Base-by-base conservation (phyloP, 2,329 filamentous ascomycete genomes). In the Dactylellina haptotyla region DNA sequence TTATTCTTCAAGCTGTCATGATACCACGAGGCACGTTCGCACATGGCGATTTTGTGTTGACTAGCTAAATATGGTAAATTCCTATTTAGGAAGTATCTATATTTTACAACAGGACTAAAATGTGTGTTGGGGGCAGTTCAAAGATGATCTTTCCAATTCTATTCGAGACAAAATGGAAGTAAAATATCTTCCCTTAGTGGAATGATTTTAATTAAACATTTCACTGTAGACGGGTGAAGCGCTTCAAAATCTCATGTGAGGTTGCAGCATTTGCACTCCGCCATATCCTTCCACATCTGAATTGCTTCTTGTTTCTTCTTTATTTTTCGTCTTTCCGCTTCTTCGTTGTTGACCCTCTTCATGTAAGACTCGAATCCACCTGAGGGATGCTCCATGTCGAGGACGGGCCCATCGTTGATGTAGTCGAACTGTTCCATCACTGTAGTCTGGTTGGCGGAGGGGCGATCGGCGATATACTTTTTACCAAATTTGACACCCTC, bases 401-500 rank as follows among this genome's bases (percentile, higher is more conserved):
- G 30, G 4, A 14, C 30, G 10, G 41, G 62, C 3, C 34, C 37
- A 6, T 25, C 16, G 3, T 50, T 43, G 4, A 20, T 54, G 6
- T 65, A 57, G 30, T 73, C 61, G 41, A 66, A 62, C 23, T 73
- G 16, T 12, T 65, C 61, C 9, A 45, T 73, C 10, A 66, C 39
- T 23, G 45, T 48, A 1, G 6, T 18, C 14, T 53, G 26, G 4
- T 46, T 32, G 9, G 54, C 37, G 10, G 34, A 16, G 14, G 32
- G 30, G 2, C 69, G 56, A 16, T 73, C 69, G n/a, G 61, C 54
- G 4, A 73, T 50, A 18, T 73, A 73, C 4, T 6, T 8, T 43
- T 57, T 65, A 1, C 61, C 69, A 16, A 73, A 62, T 16, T 57
- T 73, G 30, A 46, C 14, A 25, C 69, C 69, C 9, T 59, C 69